Base-by-base conservation (phyloP, 768 basidiomycete species). In the Panellus pusillus region DNA sequence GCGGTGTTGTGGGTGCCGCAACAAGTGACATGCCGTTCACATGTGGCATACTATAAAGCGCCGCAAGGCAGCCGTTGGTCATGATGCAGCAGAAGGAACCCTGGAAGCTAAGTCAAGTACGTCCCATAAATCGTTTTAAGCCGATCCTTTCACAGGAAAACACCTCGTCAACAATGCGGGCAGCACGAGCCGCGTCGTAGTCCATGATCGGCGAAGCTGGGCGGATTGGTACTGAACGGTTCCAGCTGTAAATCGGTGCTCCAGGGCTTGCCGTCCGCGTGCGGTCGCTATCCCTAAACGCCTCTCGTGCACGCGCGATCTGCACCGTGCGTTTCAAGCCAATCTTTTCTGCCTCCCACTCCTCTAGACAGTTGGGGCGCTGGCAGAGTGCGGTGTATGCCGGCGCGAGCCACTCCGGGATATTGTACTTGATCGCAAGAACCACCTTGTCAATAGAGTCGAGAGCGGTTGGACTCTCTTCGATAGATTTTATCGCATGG, bases 401-500 rank as follows among this genome's bases (percentile, higher is more conserved):
- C 1, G 71, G 66, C 8, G 61, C 50, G 18, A 73, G 66, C 77
- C 77, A 79, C 37, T 66, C 60, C 13, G 62, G 63, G 19, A 79
- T 66, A 44, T 70, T 65, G 52, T 72, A 70, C 57, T 71, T 69
- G 31, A 64, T 62, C 7, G 76, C 76, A n/a, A 79, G 68, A 24
- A 62, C 62, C 24, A 79, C 65, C 44, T 65, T 64, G 28, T 71
- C 64, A 32, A 72, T 65, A 13, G 72, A 68, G 44, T 71, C 66
- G 6, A 70, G 39, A 2, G 49, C 5, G 1, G 54, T 54, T 12
- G 52, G 37, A 41, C 41, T 50, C 14, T 54, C 52, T 14, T 61
- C 59, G 13, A 61, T 61, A 20, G 59, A 27, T 20, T 54, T 47
- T 18, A 61, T 57, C 12, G 59, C 55, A 1, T 54, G 59, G 1